These are phyloP conservation scores for Anisodus tanguticus DNA, from an alignment of 257 asterid species.

Conservation along the genomic window DNA sequence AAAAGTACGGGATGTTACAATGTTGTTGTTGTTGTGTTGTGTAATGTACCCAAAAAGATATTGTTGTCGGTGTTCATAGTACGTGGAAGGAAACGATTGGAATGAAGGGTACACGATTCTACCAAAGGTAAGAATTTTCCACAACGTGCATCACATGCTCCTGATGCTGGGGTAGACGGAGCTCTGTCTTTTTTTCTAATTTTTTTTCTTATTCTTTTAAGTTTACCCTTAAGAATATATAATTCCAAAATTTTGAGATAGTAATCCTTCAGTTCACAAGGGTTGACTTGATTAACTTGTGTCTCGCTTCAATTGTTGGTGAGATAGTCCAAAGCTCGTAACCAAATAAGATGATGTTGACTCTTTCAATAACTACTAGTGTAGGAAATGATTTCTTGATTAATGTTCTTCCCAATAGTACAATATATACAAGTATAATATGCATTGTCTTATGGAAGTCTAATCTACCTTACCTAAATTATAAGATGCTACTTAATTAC, in stretches of 20 bases:
- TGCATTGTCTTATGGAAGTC: too few relatives aligned
- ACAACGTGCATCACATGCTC: neutral
- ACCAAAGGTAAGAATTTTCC: neutral
- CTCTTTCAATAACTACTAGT: neutral
- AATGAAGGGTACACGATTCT: conserved; percentile 3
- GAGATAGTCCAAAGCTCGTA: neutral
- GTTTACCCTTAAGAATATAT: neutral
- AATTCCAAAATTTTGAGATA: neutral
- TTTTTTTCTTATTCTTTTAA: neutral
- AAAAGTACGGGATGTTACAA: too few relatives aligned
- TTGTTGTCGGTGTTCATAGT: neutral
- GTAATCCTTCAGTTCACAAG: neutral
- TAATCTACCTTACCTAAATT: too few relatives aligned
- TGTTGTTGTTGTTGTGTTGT: too few relatives aligned
- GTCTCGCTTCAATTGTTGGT: neutral
- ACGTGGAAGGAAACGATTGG: conserved; percentile 30
- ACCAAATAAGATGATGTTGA: neutral
- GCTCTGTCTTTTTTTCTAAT: neutral
- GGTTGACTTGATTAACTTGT: neutral
- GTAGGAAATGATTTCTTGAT: too few relatives aligned
- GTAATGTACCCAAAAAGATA: too few relatives aligned
- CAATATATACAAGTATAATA: too few relatives aligned
- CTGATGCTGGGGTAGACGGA: neutral
- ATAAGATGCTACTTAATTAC: too few relatives aligned
- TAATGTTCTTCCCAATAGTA: too few relatives aligned